Base-by-base conservation (phyloP, 306 rosid genomes). In the Lagenaria siceraria region DNA sequence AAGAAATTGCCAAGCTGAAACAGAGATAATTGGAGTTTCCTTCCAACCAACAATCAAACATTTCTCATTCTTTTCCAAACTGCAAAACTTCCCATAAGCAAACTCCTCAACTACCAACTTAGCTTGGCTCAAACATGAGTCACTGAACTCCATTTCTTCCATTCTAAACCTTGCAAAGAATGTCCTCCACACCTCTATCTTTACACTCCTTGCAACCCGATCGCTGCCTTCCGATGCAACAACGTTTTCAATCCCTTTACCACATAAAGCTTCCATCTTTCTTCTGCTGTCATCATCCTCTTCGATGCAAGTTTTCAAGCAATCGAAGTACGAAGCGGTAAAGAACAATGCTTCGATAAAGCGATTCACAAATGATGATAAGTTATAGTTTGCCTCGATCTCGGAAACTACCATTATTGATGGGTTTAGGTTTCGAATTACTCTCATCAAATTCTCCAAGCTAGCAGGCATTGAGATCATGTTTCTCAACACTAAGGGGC, bases 1-100 rank as follows among this genome's bases (percentile, higher is more conserved):
- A 18, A 46, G 83, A 77, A 93, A 90, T 83, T 79, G 83, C 97
- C 97, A 93, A 83, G 89, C 89, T 12, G 98, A 93, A 79, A 91
- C 21, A 13, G 97, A 87, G 78, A 85, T 78, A 74, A 93, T 33
- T 22, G 92, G 93, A 10, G 93, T 87, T 71, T 94, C 97, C 66
- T 88, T 93, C 98, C 98, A 91, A 56, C 97, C 93, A 75, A 88
- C 78, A 3, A 65, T 1, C 3, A 90, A 78, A 76, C 86, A 71
- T 75, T 84, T 86, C 0, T 82, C 90, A 83, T 84, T 83, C 61
- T 56, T 80, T 12, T 88, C 88, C 0, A 91, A 6, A 48, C 84
- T 87, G 77, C 92, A 88, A 76, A 76, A 81, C 19, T 84, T 80
- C 55, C 86, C 89, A 61, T n/a, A 24, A 21, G 75, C 62, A 69